A percentile compares a stretch with the other conserved stretches of the same genome.
phyloP scores from a whole-genome alignment of 148 eudicot genomes.

The Talinum fruticosum region DNA sequence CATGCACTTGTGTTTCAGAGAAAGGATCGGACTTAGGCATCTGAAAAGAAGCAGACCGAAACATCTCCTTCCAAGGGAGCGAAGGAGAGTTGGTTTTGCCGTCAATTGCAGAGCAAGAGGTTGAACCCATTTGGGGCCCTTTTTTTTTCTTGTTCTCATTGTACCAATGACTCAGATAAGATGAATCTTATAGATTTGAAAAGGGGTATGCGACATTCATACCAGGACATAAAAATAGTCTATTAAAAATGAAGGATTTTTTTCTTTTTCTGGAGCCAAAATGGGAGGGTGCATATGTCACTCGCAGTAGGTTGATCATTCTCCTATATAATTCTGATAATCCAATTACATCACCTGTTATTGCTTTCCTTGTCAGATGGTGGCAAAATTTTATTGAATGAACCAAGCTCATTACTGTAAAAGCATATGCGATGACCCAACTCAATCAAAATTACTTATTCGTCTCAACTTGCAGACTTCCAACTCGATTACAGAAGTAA shows the following conservation, averaged over 20 bases:
- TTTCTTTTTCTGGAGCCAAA: background rate
- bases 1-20: background rate
- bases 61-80: conserved; percentile 31
- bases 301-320: background rate
- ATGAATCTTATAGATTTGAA: background rate
- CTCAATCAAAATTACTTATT: background rate
- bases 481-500: background rate
- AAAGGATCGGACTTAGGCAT: conserved; percentile 17
- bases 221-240: background rate
- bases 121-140: background rate
- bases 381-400: background rate
- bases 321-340: background rate
- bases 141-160: background rate
- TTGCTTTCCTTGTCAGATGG: background rate
- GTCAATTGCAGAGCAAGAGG: background rate
- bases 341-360: background rate
- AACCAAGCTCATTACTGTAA: background rate
- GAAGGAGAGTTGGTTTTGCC: background rate
- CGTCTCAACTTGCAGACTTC: background rate
- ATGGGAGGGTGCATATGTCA: background rate
- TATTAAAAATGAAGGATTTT: background rate
- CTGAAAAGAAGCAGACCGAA: conserved; percentile 5
- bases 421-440: background rate
- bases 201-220: background rate
- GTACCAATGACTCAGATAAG: background rate